These are phyloP conservation scores for Aspergillus nanangensis DNA, from an alignment of 495 filamentous ascomycete species.

Conservation along the genomic window DNA sequence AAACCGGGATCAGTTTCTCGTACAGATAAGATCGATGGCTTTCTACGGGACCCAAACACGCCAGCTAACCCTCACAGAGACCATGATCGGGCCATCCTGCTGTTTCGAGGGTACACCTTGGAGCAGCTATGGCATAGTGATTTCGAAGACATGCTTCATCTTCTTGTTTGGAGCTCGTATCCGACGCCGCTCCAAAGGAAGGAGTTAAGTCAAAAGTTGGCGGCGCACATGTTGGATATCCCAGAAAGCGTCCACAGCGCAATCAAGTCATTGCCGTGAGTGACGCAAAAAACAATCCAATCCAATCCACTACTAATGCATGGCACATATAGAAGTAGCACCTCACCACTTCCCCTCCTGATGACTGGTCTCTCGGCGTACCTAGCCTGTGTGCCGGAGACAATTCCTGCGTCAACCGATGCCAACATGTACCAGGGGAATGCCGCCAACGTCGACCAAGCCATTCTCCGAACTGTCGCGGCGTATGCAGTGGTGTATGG, in stretches of 20 bases:
- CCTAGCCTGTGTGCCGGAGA: conserved; percentile 18
- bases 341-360: conserved; percentile 26
- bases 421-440: conserved; percentile 26
- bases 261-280: conserved; percentile 28
- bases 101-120: conserved; percentile 29
- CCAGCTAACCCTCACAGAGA: conserved; percentile 16
- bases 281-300: not conserved
- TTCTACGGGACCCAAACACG: too few relatives aligned
- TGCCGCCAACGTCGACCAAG: conserved; percentile 14
- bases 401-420: conserved; percentile 17
- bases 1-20: conserved; percentile 50
- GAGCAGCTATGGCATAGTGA: conserved; percentile 31
- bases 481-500: conserved; percentile 30
- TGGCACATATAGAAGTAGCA: conserved; percentile 13
- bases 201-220: conserved; percentile 18
- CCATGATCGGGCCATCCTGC: conserved; percentile 21
- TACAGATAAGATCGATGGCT: too few relatives aligned
- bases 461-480: conserved; percentile 24
- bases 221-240: conserved; percentile 21
- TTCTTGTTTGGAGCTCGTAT: conserved; percentile 28
- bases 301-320: not conserved
- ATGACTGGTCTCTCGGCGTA: conserved; percentile 30
- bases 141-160: conserved; percentile 35
- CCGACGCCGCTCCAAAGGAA: conserved; percentile 19
- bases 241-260: conserved; percentile 20